Conservation (phyloP, 2,329 filamentous ascomycete genomes). For the Neonectria hederae region DNA sequence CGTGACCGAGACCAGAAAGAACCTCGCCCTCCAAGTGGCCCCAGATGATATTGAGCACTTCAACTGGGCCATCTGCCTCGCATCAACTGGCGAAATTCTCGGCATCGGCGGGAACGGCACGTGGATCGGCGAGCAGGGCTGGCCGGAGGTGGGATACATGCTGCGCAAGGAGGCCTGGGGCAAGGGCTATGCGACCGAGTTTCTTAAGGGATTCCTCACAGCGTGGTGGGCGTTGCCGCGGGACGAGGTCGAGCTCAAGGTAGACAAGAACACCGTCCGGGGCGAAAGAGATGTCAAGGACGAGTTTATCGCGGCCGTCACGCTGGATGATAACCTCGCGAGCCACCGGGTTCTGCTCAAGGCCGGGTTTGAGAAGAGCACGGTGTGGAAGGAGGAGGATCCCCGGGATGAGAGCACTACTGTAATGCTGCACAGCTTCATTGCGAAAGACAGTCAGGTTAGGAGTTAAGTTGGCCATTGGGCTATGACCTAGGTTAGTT, state of each 20-base stretch:
- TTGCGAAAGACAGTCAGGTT: constrained; percentile 15
- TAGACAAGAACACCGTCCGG: constrained; percentile 51
- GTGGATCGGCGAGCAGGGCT: constrained; percentile 52
- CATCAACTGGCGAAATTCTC: constrained; percentile 60
- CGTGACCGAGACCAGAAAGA: constrained; percentile 53
- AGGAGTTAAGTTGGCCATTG: too few relatives aligned
- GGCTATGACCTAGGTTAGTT: too few relatives aligned
- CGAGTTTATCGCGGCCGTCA: constrained; percentile 58
- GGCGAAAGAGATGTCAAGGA: constrained; percentile 43
- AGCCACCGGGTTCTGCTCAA: constrained; percentile 68
- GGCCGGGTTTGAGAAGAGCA: constrained; percentile 60
- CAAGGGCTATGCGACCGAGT: constrained; percentile 66
- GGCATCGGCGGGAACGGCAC: constrained; percentile 58
- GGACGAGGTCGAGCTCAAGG: constrained; percentile 54
- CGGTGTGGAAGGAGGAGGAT: constrained; percentile 49
- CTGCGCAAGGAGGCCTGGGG: constrained; percentile 64
- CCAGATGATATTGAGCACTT: constrained; percentile 62
- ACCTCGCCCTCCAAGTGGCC: constrained; percentile 54
- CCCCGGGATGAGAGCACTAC: constrained; percentile 23
- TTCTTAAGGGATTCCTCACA: constrained; percentile 57
- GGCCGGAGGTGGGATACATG: constrained; percentile 69
- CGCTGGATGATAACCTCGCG: constrained; percentile 57
- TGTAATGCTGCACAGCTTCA: constrained; percentile 41
- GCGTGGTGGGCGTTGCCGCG: constrained; percentile 62
- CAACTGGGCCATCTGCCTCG: constrained; percentile 64